Conservation (phyloP, 2,329 filamentous ascomycete species). For the Orbilia blumenaviensis region DNA sequence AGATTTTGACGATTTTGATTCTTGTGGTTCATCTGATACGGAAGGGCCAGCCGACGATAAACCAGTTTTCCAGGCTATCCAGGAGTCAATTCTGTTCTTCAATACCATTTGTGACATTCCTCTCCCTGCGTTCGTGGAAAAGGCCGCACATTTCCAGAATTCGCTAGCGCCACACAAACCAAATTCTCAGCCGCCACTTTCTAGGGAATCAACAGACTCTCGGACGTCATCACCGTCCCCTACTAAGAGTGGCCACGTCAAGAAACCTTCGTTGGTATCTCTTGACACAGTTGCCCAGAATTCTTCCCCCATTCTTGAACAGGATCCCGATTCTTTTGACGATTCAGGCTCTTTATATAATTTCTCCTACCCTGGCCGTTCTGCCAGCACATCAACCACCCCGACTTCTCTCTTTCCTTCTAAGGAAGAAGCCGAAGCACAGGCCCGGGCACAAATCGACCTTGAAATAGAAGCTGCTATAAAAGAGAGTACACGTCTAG, state of each 20-base stretch:
- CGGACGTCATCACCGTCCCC: background rate
- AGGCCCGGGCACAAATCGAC: slow-evolving; percentile 43
- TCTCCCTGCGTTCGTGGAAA: slow-evolving; percentile 45
- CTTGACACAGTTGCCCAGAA: slow-evolving; percentile 37
- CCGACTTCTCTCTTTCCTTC: slow-evolving; percentile 42
- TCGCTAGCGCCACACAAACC: slow-evolving; percentile 33
- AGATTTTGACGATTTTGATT: slow-evolving; percentile 34
- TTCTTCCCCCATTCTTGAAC: slow-evolving; percentile 47
- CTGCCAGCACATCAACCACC: slow-evolving; percentile 45
- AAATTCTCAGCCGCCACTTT: slow-evolving; percentile 33
- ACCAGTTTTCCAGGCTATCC: slow-evolving; percentile 33
- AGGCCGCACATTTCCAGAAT: slow-evolving; percentile 15
- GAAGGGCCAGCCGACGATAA: slow-evolving; percentile 38
- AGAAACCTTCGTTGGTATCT: slow-evolving; percentile 53
- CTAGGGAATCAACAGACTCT: background rate
- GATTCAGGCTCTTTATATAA: slow-evolving; percentile 49
- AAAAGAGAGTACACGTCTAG: slow-evolving; percentile 43
- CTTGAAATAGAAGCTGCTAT: slow-evolving; percentile 52
- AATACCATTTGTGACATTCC: slow-evolving; percentile 51
- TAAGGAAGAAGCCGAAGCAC: slow-evolving; percentile 49
- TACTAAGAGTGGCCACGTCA: slow-evolving; percentile 34
- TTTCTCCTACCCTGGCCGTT: slow-evolving; percentile 23
- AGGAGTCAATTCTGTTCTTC: slow-evolving; percentile 52
- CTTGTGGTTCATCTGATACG: slow-evolving; percentile 46
- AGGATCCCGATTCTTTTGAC: slow-evolving; percentile 19